Percentiles rank a stretch among this genome's conserved stretches.
phyloP scores from a whole-genome alignment of 768 basidiomycete genomes.

The Boletus tomentosulus region DNA sequence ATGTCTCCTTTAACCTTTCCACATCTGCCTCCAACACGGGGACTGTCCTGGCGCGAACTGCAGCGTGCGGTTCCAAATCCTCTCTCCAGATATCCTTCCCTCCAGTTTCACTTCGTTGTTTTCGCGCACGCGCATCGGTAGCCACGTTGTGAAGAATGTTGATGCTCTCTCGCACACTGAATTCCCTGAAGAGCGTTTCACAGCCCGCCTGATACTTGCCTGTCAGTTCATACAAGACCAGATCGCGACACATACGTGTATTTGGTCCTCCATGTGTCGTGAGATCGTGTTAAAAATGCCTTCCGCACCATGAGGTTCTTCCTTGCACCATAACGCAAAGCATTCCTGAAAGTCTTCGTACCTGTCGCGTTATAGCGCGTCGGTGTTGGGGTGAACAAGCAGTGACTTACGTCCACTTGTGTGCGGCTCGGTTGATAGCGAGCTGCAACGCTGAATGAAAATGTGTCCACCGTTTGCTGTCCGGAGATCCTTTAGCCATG shows the following conservation, averaged over 20 bases:
- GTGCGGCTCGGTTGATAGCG: conserved; percentile 48
- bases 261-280: conserved; percentile 66
- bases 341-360: conserved; percentile 58
- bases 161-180: conserved; percentile 63
- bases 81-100: conserved; percentile 63
- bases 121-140: conserved; percentile 58
- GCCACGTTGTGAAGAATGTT: conserved; percentile 69
- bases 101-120: conserved; percentile 37
- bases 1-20: conserved; percentile 34
- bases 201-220: conserved; percentile 52
- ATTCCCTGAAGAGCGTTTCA: conserved; percentile 65
- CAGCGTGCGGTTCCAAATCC: conserved; percentile 57
- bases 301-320: conserved; percentile 58
- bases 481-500: conserved; percentile 22
- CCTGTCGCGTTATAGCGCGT: conserved; percentile 22
- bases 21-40: conserved; percentile 50
- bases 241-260: conserved; percentile 29
- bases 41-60: conserved; percentile 58
- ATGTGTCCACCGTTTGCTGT: conserved; percentile 48
- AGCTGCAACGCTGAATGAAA: conserved; percentile 50
- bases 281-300: conserved; percentile 64
- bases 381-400: not conserved
- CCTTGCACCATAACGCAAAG: conserved; percentile 61
- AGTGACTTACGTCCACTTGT: conserved; percentile 49
- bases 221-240: not conserved